Base-by-base conservation (phyloP, 768 basidiomycete genomes). In the Favolaschia claudopus region DNA sequence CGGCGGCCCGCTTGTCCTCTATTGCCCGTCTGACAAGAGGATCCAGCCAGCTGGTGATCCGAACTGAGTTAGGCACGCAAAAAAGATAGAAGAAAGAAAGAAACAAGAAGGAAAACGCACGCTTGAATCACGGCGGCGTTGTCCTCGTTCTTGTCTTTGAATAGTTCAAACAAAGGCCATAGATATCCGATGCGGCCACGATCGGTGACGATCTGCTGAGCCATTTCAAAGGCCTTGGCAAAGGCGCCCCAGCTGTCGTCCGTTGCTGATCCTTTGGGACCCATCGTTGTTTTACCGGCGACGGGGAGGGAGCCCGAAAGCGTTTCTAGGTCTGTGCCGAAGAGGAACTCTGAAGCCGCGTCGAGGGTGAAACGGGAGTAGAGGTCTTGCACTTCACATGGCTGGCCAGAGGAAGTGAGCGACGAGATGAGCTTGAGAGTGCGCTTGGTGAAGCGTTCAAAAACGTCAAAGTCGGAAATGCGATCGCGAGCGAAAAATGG, bases 401-500 rank as follows among this genome's bases (percentile, higher is more conserved):
- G 77, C 54, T 76, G 71, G 39, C 74, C 63, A 1, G 72, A 60
- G 17, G 74, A 60, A 20, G 78, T 72, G 15, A 79, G 66, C 8
- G 75, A 63, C 14, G 81, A 79, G n/a, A 89, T 67, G 51, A 85
- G 76, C 5, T 78, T 72, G 4, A 89, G 56, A 0, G 85, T 82
- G n/a, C 76, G 77, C 22, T 69, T 58, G 8, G 81, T 74, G 60
- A 88, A 81, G 38, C 73, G 76, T 63, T 91, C 88, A 65, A 91
- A 90, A 39, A 84, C 76, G 17, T 88, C 83, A 48, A 89, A 89
- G 66, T 92, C 89, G 8, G 85, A 81, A 38, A 87, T 82, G 27
- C 89, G 83, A 58, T 91, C 89, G n/a, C 82, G 81, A 14, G 88
- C 83, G 67, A 92, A 91, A 74, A 90, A 92, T 4, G 90, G 90